Evolutionary conservation across 2,329 filamentous ascomycete species (phyloP).

Genomic region (Grosmannia huntii): DNA sequence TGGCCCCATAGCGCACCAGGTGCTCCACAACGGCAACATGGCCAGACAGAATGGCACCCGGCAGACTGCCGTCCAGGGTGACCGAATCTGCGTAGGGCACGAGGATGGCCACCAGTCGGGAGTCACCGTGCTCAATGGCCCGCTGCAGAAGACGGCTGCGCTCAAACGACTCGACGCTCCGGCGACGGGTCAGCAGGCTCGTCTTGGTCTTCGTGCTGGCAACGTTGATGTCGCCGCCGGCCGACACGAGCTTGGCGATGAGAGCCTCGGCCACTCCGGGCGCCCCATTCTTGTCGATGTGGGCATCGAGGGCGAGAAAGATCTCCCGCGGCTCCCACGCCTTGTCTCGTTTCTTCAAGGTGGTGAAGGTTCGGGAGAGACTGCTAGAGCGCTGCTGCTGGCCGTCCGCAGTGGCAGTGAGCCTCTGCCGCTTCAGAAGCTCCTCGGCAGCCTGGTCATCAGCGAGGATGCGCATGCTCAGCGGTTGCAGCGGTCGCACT

Average conservation of each 20-base stretch:
- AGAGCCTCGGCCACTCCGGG: constrained; percentile 44
- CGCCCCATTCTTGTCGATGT: constrained; percentile 35
- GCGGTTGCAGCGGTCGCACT: constrained; percentile 19
- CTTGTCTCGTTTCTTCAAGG: constrained; percentile 18
- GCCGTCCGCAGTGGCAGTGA: constrained; percentile 11
- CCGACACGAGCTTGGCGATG: constrained; percentile 33
- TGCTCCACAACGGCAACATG: constrained; percentile 31
- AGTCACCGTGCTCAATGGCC: constrained; percentile 41
- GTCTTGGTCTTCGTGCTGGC: constrained; percentile 32
- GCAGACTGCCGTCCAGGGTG: constrained; percentile 36
- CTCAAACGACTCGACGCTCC: constrained; percentile 36
- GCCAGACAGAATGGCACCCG: constrained; percentile 31
- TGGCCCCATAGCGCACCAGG: constrained; percentile 39
- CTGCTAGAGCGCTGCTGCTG: constrained; percentile 11
- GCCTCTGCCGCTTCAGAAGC: constrained; percentile 33
- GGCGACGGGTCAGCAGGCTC: constrained; percentile 33
- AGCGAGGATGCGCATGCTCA: constrained; percentile 30
- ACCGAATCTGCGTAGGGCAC: constrained; percentile 38
- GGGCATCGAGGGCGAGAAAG: constrained; percentile 35
- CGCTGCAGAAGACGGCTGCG: constrained; percentile 33
- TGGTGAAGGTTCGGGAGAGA: constrained; percentile 27
- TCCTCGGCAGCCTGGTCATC: constrained; percentile 43
- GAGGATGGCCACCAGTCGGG: constrained; percentile 41
- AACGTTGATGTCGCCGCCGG: constrained; percentile 38
- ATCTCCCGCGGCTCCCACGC: constrained; percentile 40